Percentiles rank a stretch among this genome's conserved stretches.
These are phyloP conservation scores for Aspergillus sp. DNA, from an alignment of 2,329 filamentous ascomycete species.

Conservation along the genomic window DNA sequence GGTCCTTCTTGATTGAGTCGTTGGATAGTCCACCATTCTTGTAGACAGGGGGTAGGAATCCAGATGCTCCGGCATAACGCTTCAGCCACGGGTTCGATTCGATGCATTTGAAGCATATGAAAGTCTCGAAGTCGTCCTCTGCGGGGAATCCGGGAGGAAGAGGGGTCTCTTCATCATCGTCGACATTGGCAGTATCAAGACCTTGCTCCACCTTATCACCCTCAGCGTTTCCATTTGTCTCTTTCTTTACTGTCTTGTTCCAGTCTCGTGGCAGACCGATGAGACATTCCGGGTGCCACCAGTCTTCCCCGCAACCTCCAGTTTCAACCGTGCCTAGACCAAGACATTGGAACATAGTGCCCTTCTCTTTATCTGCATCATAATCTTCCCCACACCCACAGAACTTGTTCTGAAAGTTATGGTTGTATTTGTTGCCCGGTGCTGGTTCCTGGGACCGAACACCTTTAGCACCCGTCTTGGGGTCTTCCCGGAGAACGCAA, in stretches of 20 bases:
- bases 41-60: conserved; percentile 74
- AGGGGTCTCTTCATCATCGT: conserved; percentile 54
- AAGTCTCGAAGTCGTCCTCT: conserved; percentile 83
- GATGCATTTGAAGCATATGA: conserved; percentile 92
- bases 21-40: conserved; percentile 26
- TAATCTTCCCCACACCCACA: conserved; percentile 88
- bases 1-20: background rate
- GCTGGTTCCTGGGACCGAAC: conserved; percentile 70
- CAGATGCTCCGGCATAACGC: conserved; percentile 71
- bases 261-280: conserved; percentile 73
- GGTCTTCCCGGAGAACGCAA: conserved; percentile 71
- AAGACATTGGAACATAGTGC: conserved; percentile 97
- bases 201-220: conserved; percentile 11
- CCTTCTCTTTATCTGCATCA: conserved; percentile 81
- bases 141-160: conserved; percentile 80
- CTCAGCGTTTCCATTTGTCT: conserved; percentile 22
- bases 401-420: conserved; percentile 91
- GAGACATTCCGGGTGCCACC: conserved; percentile 93
- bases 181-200: conserved; percentile 19
- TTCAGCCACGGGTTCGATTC: conserved; percentile 89
- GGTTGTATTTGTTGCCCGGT: conserved; percentile 80
- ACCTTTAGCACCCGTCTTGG: conserved; percentile 69
- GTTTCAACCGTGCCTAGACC: conserved; percentile 74
- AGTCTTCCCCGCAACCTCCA: conserved; percentile 92
- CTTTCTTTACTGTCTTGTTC: conserved; percentile 30